Base-by-base conservation (phyloP, 2,329 filamentous ascomycete species). In the Aureobasidium zeae region DNA sequence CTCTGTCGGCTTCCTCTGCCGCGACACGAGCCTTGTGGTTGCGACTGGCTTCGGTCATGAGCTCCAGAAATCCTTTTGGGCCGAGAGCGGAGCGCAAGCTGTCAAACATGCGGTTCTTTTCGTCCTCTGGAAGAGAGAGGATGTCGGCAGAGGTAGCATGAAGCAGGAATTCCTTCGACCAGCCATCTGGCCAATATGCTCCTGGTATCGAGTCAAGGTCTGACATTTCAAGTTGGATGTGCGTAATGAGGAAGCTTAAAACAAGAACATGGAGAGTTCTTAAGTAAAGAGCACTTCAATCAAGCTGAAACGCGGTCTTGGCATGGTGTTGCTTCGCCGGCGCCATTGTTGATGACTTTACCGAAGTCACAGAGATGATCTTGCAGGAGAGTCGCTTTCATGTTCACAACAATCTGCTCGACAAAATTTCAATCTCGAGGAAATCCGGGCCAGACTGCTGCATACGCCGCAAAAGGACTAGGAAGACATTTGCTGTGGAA, bases 61-160 rank as follows among this genome's bases (percentile, higher is more conserved):
- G 34, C 2, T 26, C 22, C 9, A 12, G 11, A 12, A 37, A 37
- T 13, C 34, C 22, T 12, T 19, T 15, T 20, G 34, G 12, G 34
- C 21, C 34, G 34, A 37, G 34, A 28, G 22, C 13, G 15, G 34
- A 37, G 4, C 34, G 34, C 22, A 37, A 37, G 22, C 34, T 28
- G 16, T 37, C 13, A n/a, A 37, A 37, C 34, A 37, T 37, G 24
- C 15, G 22, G 34, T 37, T 9, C 34, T 37, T 37, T 37, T 37
- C 34, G 15, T 28, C 34, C 9, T 37, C 34, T 19, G 34, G 22
- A 28, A 37, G 34, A 28, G 22, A 37, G n/a, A 37, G 22, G 10
- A 37, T 28, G 13, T 37, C 34, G 22, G 34, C 16, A 3, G 34
- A 37, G 22, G 34, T 37, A 28, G 34, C 34, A 20, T 37, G 15